phyloP scores from a whole-genome alignment of 2,329 filamentous ascomycete genomes.

The Exserohilum turcica region DNA sequence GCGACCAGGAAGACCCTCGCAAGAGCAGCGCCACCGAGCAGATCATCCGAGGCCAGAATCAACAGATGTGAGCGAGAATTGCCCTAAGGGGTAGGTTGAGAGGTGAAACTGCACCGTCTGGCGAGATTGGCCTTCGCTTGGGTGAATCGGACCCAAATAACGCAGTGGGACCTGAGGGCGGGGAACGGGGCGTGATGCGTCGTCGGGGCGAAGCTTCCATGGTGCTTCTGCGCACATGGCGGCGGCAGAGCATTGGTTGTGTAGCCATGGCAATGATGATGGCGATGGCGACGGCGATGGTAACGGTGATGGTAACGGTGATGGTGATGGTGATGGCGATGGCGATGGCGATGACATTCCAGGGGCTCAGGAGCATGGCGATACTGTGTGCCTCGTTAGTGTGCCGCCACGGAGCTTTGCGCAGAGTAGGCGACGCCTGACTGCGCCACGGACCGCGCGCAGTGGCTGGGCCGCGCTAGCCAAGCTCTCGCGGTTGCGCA shows the following conservation, averaged over 20 bases:
- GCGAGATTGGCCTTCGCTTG: slow-evolving; percentile 16
- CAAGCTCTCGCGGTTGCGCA: not conserved
- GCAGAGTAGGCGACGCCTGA: not conserved
- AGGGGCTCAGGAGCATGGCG: not conserved
- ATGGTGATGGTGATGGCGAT: no score
- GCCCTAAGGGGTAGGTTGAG: slow-evolving; percentile 28
- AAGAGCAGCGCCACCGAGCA: slow-evolving; percentile 22
- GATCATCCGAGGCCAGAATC: slow-evolving; percentile 34
- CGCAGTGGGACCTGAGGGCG: not conserved
- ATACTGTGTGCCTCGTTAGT: not conserved
- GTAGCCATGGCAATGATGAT: no score
- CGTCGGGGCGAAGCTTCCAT: no score
- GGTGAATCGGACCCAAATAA: slow-evolving; percentile 9
- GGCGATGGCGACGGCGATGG: no score
- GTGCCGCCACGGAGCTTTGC: not conserved
- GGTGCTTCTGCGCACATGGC: no score
- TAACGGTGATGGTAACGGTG: no score
- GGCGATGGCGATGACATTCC: no score
- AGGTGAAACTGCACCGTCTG: slow-evolving; percentile 7
- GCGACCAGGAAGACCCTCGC: slow-evolving; percentile 10
- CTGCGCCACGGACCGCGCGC: not conserved
- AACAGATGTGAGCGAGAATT: slow-evolving; percentile 22
- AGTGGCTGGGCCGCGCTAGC: not conserved
- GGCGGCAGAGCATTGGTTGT: no score
- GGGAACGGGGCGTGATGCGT: no score